Base-by-base conservation (phyloP, 1,284 basidiomycete species). In the Inonotus obliquus region DNA sequence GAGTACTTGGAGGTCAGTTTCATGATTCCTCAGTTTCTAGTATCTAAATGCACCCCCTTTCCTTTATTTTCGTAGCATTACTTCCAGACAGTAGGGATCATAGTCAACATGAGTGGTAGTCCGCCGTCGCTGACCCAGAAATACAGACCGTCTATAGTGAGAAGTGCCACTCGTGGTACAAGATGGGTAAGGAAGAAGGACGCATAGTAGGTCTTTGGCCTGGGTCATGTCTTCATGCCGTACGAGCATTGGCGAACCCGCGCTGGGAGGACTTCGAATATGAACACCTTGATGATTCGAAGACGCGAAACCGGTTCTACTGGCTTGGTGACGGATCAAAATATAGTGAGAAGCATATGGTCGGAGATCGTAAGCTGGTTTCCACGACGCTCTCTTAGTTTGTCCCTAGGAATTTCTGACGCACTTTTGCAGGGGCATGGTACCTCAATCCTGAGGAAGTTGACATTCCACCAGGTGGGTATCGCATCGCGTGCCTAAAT, bases 191-290 rank as follows among this genome's bases (percentile, higher is more conserved):
- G 63, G 77, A 78, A 64, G 81, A 84, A 59, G 84, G 85, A 1
- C 76, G 81, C 1, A 74, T 86, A 2, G 76, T 77, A 23, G 82
- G 75, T 0, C 71, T 87, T 3, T 88, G 83, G 82, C 85, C 85
- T 27, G 83, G 83, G 7, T 85, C 84, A 0, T 74, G 76, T 47
- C 70, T 85, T 17, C 84, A 85, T 59, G 81, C 79, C 1, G 72
- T 77, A 6, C 77, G 74, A 39, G 75, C 79, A 0, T 70, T 86
- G 13, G 71, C 74, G 38, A 66, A 82, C 68, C 85, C 85, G 0
- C 79, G 85, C 3, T 87, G 85, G 85, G 86, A 87, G 65, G 85
- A 87, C 66, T 87, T 76, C 66, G 75, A 78, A 35, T 87, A 84
- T 64, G 80, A 84, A 63, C 70, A 61, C 2, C 68, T 79, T 3